Evolutionary conservation across 306 rosid species (phyloP).

Genomic region (Acacia crassicarpa): DNA sequence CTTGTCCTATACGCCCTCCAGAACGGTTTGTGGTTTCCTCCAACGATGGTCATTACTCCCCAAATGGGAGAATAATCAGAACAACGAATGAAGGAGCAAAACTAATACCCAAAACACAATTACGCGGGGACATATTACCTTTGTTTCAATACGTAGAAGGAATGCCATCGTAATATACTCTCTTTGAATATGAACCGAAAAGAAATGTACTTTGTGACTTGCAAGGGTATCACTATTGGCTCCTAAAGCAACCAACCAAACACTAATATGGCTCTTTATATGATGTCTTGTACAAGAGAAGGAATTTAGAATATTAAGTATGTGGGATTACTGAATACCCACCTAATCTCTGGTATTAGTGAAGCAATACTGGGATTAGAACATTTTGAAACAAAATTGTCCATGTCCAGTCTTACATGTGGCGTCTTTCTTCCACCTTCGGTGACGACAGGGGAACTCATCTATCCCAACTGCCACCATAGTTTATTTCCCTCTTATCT

Average conservation of each 20-base stretch:
- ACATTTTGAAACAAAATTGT: too few relatives aligned
- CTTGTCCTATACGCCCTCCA: not conserved
- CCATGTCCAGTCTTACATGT: too few relatives aligned
- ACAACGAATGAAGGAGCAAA: not conserved
- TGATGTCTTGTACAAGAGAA: too few relatives aligned
- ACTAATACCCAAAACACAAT: not conserved
- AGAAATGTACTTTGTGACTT: not conserved
- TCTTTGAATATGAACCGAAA: not conserved
- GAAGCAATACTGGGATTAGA: too few relatives aligned
- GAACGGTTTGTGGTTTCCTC: conserved; percentile 7
- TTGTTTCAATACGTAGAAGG: not conserved
- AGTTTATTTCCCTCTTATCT: too few relatives aligned
- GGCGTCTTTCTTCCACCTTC: too few relatives aligned
- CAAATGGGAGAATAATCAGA: not conserved
- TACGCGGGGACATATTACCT: not conserved
- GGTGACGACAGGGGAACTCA: too few relatives aligned
- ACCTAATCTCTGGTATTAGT: too few relatives aligned
- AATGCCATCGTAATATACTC: not conserved
- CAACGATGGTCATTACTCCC: not conserved
- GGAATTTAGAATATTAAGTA: too few relatives aligned
- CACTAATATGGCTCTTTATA: too few relatives aligned
- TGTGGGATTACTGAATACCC: too few relatives aligned
- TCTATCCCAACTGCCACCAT: too few relatives aligned
- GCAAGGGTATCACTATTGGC: not conserved
- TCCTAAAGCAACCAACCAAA: not conserved